Conservation (phyloP, 148 eudicot species). For the Tetragonia tetragonoides region DNA sequence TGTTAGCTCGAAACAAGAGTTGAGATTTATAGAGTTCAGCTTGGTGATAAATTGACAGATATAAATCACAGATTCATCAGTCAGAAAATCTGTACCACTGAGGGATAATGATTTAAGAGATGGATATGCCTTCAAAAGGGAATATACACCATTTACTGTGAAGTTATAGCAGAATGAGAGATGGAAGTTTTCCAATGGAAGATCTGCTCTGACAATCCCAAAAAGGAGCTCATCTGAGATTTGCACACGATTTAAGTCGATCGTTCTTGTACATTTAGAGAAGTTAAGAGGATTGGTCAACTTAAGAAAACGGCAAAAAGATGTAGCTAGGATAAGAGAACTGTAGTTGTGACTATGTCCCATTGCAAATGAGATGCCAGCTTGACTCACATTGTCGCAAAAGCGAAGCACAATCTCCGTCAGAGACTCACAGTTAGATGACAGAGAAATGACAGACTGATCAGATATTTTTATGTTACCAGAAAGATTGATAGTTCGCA, state of each 20-base stretch:
- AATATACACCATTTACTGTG: not conserved
- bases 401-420: constrained; percentile 1
- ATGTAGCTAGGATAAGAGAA: not conserved
- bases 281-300: not conserved
- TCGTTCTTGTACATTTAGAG: not conserved
- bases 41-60: not conserved
- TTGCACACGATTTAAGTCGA: not conserved
- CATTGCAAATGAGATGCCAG: constrained; percentile 1
- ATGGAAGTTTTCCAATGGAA: not conserved
- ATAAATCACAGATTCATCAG: constrained; percentile 1
- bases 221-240: constrained; percentile 2
- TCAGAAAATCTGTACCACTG: not conserved
- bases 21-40: not conserved
- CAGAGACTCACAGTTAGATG: constrained; percentile 11
- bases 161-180: not conserved
- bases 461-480: not conserved
- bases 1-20: not conserved
- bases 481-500: not conserved
- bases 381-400: not conserved
- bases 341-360: not conserved
- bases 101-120: not conserved
- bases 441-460: not conserved
- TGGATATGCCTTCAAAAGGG: constrained; percentile 10
- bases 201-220: not conserved
- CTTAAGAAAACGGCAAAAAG: not conserved